Conservation (phyloP, 2,329 filamentous ascomycete genomes). For the Xylariaceae sp. region DNA sequence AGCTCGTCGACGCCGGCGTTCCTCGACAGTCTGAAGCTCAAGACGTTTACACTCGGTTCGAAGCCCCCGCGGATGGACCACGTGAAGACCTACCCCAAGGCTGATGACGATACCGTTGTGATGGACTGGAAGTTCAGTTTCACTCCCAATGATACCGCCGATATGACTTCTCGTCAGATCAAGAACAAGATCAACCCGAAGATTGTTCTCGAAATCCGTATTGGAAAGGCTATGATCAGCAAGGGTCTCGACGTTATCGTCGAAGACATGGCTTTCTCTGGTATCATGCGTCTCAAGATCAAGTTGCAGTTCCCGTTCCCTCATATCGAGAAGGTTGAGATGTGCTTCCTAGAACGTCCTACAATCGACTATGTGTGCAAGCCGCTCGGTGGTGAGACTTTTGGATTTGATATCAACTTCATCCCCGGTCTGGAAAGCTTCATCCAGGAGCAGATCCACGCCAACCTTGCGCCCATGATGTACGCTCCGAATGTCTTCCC, state of each 20-base stretch:
- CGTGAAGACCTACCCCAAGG: conserved; percentile 96
- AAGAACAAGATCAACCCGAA: conserved; percentile 98
- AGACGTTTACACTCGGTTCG: conserved; percentile 86
- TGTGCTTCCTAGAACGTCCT: conserved; percentile 87
- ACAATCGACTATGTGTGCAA: conserved; percentile 97
- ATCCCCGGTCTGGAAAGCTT: conserved; percentile 91
- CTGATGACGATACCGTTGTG: conserved; percentile 88
- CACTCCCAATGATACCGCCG: conserved; percentile 86
- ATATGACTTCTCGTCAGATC: conserved; percentile 84
- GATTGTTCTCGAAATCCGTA: conserved; percentile 85
- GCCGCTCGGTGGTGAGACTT: conserved; percentile 86
- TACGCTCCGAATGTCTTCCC: conserved; percentile 97
- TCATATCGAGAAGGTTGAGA: conserved; percentile 88
- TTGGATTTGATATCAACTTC: conserved; percentile 99
- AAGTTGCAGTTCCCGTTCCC: conserved; percentile 96
- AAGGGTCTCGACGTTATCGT: conserved; percentile 97
- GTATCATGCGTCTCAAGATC: conserved; percentile 93
- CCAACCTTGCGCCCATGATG: conserved; percentile 93
- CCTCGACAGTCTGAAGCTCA: conserved; percentile 87
- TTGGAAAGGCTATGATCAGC: conserved; percentile 94
- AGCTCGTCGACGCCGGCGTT: conserved; percentile 89
- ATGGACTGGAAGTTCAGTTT: conserved; percentile 99
- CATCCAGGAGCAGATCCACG: conserved; percentile 94
- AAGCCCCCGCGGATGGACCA: conserved; percentile 96
- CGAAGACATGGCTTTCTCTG: conserved; percentile 93